Evolutionary conservation across 2,329 filamentous ascomycete genomes (phyloP), one percentile per base, ranked within the genome.

Genomic region (Alternaria dauci): DNA sequence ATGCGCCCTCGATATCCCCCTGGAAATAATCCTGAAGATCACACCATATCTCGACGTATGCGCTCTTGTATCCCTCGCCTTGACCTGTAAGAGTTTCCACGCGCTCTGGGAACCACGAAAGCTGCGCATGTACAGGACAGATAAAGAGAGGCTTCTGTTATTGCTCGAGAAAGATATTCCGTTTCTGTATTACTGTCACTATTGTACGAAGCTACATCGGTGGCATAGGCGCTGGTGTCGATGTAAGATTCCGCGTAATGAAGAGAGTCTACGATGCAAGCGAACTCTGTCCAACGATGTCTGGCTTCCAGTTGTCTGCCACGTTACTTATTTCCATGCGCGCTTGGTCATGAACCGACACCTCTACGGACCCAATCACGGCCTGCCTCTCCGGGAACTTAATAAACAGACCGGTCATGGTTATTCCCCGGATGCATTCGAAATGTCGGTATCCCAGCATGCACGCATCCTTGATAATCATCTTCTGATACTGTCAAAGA

Each of bases 291-390:
- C 36, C 26, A 56, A 39, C 5, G 14, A 30, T 52, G 12, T 61
- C 16, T 52, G 18, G 41, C 7, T 58, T 25, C 38, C 8, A 44
- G 0, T n/a, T 20, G 32, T n/a, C 36, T 55, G 47, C 50, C 2
- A 39, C 39, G 62, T 67, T 9, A 39, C 57, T 41, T 69, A 67
- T 41, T 43, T 63, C 28, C 34, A 61, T 55, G 63, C 61, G 44
- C 68, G 68, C 54, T 66, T 70, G 44, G 52, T 69, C 36, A 68
- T 71, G 62, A 70, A 72, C 48, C 61, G 55, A 39, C 62, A 68
- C 58, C 48, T 70, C 11, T 68, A 70, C 42, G 63, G 67, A 32
- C 32, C 59, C 32, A 46, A 48, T n/a, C 59, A 72, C 28, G 68
- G 68, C 9, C 43, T 55, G 23, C 41, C 62, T 48, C 42, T 58